These are phyloP conservation scores for Stenogyne calaminthoides DNA, from an alignment of 305 asterid genomes.

Conservation along the genomic window DNA sequence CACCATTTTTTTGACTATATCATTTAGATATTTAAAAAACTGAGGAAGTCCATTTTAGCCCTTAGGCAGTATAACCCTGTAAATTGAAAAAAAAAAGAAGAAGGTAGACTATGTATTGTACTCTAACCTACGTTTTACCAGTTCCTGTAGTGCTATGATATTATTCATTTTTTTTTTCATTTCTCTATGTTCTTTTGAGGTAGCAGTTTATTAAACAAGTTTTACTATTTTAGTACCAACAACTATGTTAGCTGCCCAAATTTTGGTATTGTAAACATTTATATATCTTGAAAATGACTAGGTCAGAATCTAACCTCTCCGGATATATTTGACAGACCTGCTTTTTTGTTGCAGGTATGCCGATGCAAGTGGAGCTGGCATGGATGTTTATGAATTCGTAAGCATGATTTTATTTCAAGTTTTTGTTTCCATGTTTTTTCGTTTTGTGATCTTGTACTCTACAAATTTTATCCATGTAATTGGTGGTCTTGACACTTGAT, in stretches of 20 bases:
- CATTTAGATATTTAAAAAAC: background rate
- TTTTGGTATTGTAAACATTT: background rate
- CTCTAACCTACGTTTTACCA: background rate
- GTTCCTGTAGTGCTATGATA: background rate
- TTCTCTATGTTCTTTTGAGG: background rate
- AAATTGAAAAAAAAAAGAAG: background rate
- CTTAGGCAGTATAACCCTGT: background rate
- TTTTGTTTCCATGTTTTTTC: background rate
- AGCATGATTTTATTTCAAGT: conserved; percentile 36
- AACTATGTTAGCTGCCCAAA: background rate
- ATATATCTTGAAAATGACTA: background rate
- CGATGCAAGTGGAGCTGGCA: conserved; percentile 96
- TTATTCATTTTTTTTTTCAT: background rate
- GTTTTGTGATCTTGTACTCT: background rate
- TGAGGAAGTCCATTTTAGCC: background rate
- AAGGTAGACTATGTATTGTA: background rate
- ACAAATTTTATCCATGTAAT: background rate
- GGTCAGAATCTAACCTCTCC: background rate
- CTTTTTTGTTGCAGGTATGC: conserved; percentile 64
- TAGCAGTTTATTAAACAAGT: background rate
- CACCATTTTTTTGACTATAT: background rate
- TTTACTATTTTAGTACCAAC: background rate
- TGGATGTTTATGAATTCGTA: conserved; percentile 98
- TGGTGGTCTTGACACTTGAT: conserved; percentile 15
- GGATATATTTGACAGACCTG: background rate